phyloP scores from a whole-genome alignment of 768 basidiomycete genomes.

The Trametes gibbosa region DNA sequence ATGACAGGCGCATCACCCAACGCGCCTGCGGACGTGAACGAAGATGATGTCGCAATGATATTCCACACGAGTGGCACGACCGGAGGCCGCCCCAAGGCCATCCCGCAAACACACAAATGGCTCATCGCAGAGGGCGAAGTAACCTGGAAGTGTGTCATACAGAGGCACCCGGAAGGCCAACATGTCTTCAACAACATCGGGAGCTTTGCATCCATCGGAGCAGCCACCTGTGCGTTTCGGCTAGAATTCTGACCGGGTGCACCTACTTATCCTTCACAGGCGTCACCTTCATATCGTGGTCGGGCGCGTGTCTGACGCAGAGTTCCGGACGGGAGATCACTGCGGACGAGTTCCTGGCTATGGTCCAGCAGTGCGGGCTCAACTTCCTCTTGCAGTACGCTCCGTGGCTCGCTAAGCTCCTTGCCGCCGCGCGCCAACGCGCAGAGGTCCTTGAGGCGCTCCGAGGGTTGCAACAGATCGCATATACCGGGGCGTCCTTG shows the following conservation, averaged over 20 bases:
- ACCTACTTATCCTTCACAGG: background rate
- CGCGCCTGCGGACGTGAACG: background rate
- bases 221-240: slow-evolving; percentile 4
- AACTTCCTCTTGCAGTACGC: slow-evolving; percentile 21
- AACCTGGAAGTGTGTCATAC: slow-evolving; percentile 15
- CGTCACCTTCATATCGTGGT: slow-evolving; percentile 9
- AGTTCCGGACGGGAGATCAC: slow-evolving; percentile 18
- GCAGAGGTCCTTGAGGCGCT: slow-evolving; percentile 14
- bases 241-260: background rate
- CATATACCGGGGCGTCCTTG: slow-evolving; percentile 20
- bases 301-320: slow-evolving; percentile 14
- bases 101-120: slow-evolving; percentile 25
- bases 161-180: slow-evolving; percentile 6
- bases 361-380: slow-evolving; percentile 19
- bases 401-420: slow-evolving; percentile 20
- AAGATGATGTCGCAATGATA: slow-evolving; percentile 25
- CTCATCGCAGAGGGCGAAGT: slow-evolving; percentile 7
- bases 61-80: slow-evolving; percentile 32
- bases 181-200: slow-evolving; percentile 22
- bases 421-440: slow-evolving; percentile 14
- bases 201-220: slow-evolving; percentile 20
- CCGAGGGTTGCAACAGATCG: slow-evolving; percentile 18
- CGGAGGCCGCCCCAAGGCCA: slow-evolving; percentile 27
- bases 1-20: background rate
- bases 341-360: slow-evolving; percentile 17